Evolutionary conservation across 2,329 filamentous ascomycete species (phyloP).

Genomic region (Eutypella sp.): DNA sequence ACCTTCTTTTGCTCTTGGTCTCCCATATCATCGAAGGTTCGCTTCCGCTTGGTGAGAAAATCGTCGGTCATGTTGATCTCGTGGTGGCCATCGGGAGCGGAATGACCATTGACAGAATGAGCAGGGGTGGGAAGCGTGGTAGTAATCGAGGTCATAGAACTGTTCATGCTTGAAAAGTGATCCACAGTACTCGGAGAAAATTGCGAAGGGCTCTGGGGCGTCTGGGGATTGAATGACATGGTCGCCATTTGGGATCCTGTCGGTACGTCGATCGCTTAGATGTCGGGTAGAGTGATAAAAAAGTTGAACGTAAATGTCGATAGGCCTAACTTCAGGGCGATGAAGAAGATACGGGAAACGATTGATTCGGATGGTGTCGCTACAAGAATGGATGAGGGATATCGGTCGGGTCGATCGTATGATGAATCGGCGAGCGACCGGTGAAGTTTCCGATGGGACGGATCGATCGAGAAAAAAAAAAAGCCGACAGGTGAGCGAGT

Average conservation of each 20-base stretch:
- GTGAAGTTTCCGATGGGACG: not conserved
- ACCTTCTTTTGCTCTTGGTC: conserved; percentile 57
- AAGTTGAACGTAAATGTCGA: not conserved
- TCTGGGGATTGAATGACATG: conserved; percentile 65
- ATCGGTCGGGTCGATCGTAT: not conserved
- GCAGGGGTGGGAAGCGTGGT: conserved; percentile 57
- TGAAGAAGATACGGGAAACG: not conserved
- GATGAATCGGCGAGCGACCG: not conserved
- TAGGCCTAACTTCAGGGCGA: not conserved
- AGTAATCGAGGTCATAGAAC: conserved; percentile 46
- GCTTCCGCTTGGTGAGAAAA: conserved; percentile 58
- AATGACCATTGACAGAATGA: conserved; percentile 57
- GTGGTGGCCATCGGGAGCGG: conserved; percentile 37
- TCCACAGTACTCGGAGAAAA: conserved; percentile 52
- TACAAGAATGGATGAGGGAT: not conserved
- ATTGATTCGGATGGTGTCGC: not conserved
- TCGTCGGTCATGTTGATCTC: conserved; percentile 44
- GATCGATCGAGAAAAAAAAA: not conserved
- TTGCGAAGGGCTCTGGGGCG: conserved; percentile 63
- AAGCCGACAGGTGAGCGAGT: not conserved
- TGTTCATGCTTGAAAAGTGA: conserved; percentile 44
- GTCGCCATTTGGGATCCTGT: conserved; percentile 34
- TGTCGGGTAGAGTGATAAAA: not conserved
- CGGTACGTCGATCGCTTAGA: too few species aligned
- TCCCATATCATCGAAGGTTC: conserved; percentile 50